A percentile compares a stretch with the other conserved stretches of the same genome.
These are phyloP conservation scores for Alternaria arbusti DNA, from an alignment of 2,329 filamentous ascomycete genomes.

Conservation along the genomic window DNA sequence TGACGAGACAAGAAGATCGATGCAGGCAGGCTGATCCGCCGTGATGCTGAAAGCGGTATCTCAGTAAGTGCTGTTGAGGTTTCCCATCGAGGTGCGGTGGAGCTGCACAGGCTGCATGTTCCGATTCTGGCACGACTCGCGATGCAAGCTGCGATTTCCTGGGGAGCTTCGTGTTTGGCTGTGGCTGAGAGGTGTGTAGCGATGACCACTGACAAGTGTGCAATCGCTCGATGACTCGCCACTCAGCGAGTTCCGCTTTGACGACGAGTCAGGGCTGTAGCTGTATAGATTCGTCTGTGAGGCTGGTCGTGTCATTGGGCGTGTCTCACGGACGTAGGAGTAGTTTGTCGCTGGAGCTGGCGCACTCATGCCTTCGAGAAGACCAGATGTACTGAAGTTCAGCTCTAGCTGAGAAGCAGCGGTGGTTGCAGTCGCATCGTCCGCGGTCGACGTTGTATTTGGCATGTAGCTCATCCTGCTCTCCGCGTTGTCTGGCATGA, in stretches of 20 bases:
- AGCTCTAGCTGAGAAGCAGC: slow-evolving; percentile 21
- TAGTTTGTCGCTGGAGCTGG: slow-evolving; percentile 27
- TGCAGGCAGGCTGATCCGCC: neutral
- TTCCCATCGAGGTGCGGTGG: slow-evolving; percentile 22
- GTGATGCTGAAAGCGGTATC: slow-evolving; percentile 5
- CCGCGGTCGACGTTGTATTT: slow-evolving; percentile 9
- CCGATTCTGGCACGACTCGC: slow-evolving; percentile 8
- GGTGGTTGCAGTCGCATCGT: slow-evolving; percentile 11
- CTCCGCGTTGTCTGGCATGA: slow-evolving; percentile 14
- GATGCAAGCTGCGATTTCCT: neutral
- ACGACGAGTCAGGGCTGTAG: slow-evolving; percentile 44
- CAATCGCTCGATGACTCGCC: slow-evolving; percentile 31
- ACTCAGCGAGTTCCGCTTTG: slow-evolving; percentile 37
- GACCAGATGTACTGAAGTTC: slow-evolving; percentile 32
- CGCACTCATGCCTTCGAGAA: slow-evolving; percentile 30
- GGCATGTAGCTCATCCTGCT: slow-evolving; percentile 17
- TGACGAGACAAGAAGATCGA: neutral
- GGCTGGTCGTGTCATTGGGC: slow-evolving; percentile 34
- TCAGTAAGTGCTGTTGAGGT: slow-evolving; percentile 19
- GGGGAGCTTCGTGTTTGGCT: slow-evolving; percentile 22
- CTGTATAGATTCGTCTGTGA: slow-evolving; percentile 49
- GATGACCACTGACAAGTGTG: slow-evolving; percentile 50
- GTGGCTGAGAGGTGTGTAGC: slow-evolving; percentile 41
- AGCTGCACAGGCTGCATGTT: neutral
- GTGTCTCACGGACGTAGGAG: slow-evolving; percentile 30